Base-by-base conservation (phyloP, 2,329 filamentous ascomycete species). In the Claviceps cyperi region DNA sequence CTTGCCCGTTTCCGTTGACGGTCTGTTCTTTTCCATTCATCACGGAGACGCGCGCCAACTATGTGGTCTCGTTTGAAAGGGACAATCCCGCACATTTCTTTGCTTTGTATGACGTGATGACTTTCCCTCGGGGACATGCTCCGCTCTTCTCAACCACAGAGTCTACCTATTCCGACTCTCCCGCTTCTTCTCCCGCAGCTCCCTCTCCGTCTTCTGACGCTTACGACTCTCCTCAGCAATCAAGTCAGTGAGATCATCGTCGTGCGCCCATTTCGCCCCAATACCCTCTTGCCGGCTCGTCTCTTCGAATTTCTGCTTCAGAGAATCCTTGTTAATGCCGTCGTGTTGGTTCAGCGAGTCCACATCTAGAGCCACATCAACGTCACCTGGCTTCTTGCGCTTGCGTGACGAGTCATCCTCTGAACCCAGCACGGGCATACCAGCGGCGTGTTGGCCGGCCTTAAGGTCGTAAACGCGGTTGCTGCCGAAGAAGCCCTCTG, bases 171-270 rank as follows among this genome's bases (percentile, higher is more conserved):
- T 74, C 61, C 75, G 76, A 55, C 65, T 63, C 57, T 75, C 74
- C 64, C 74, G 80, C 66, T 70, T 77, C 72, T 83, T 83, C 55
- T 79, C 76, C 59, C 76, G 75, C 64, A 81, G 81, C 66, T 94
- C 88, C 65, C 87, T 82, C 58, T 95, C 90, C 56, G 85, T 80
- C 76, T 90, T 94, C 64, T 90, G 77, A 63, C 89, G 78, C 76
- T 97, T 97, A 56, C 88, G 78, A 62, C 83, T 88, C 70, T 97
- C 92, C 60, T 87, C 83, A 13, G 88, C 88, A 70, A 98, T 96
- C 86, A 98, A 94, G 60, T 95, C 86, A 59, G 83, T 91, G 51
- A 98, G 68, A 62, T 96, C 91, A 58, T 97, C 91, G 64, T 94
- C 86, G 66, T 76, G 74, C 51, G 80, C 78, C 78, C 83, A 88